Base-by-base conservation (phyloP, 2,329 filamentous ascomycete genomes). In the Colletotrichum kahawae region DNA sequence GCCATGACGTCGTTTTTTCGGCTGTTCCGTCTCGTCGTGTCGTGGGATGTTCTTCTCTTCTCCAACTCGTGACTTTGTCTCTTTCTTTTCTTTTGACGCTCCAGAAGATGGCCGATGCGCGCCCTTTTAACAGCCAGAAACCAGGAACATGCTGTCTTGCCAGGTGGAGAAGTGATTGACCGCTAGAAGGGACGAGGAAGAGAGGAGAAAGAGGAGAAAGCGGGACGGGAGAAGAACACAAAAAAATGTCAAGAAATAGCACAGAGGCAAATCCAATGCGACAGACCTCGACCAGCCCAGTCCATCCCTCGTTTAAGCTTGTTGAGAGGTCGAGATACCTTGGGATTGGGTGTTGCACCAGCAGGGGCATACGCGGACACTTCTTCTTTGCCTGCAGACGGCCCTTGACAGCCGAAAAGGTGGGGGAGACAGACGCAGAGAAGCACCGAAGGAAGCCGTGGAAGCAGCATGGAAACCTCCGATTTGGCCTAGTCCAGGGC, bases 341-440 rank as follows among this genome's bases (percentile, higher is more conserved):
- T 51, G 34, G 31, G 31, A 48, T 36, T 54, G 57, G 34, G 38
- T 5, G 29, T 21, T 48, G 59, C 9, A 16, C 54, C 27, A 38
- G 54, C 69, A 72, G 72, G 43, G 63, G 64, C 69, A 64, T 33
- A 67, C 69, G 69, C 72, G 68, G 72, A 72, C 69, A 64, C 62
- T 18, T 67, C 43, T 48, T 21, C 43, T 21, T 13, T 4, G 13
- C 18, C 43, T 48, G 57, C n/a, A n/a, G n/a, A 21, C 63, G 48
- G 71, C 63, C 68, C 38, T 38, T 67, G 72, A 66, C 67, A 36
- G 57, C 57, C 57, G 38, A 64, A 5, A 63, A 36, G 27, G 57
- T 31, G 57, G 38, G 36, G 36, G 14, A 56, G 27, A 18, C 43
- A 21, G 43, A 48, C 43, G 43, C 43, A 48, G 43, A 24, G 64